These are phyloP conservation scores for Ophiostoma tasmaniense DNA, from an alignment of 2,329 filamentous ascomycete genomes.

Conservation along the genomic window DNA sequence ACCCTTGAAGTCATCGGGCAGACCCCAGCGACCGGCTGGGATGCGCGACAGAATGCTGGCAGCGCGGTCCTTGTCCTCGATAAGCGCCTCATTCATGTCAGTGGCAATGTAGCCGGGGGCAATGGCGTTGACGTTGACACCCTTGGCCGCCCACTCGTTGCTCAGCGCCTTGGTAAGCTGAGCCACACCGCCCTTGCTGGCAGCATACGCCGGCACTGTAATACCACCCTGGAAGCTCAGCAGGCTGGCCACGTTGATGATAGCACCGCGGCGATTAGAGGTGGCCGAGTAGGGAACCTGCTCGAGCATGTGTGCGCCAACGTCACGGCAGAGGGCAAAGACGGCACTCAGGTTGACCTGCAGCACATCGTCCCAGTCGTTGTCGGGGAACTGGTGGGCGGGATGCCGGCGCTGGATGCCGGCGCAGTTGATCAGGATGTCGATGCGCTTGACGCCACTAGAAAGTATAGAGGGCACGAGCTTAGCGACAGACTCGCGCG, in stretches of 20 bases:
- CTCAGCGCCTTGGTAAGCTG: constrained; percentile 78
- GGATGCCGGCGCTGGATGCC: constrained; percentile 77
- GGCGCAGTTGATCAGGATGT: constrained; percentile 78
- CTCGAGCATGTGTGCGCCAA: constrained; percentile 68
- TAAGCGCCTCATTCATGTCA: constrained; percentile 85
- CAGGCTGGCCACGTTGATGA: constrained; percentile 80
- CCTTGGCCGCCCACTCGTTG: constrained; percentile 77
- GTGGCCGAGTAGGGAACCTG: constrained; percentile 35
- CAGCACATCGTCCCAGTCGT: constrained; percentile 70
- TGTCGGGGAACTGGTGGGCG: constrained; percentile 64
- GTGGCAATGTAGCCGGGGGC: constrained; percentile 86
- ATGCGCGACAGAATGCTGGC: constrained; percentile 71
- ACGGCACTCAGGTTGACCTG: constrained; percentile 81
- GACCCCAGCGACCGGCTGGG: constrained; percentile 75
- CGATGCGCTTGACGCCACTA: constrained; percentile 35
- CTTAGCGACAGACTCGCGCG: constrained; percentile 47
- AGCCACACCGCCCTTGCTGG: constrained; percentile 74
- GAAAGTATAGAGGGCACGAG: constrained; percentile 53
- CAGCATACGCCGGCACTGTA: constrained; percentile 81
- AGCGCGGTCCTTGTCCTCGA: constrained; percentile 61
- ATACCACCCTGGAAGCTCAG: constrained; percentile 80
- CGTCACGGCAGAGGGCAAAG: constrained; percentile 68
- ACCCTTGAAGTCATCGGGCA: constrained; percentile 81
- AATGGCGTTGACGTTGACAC: constrained; percentile 79
- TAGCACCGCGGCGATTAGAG: constrained; percentile 53